Percentiles rank a stretch among this genome's conserved stretches.
phyloP scores from a whole-genome alignment of 768 basidiomycete genomes.

The Tylopilus sp. region DNA sequence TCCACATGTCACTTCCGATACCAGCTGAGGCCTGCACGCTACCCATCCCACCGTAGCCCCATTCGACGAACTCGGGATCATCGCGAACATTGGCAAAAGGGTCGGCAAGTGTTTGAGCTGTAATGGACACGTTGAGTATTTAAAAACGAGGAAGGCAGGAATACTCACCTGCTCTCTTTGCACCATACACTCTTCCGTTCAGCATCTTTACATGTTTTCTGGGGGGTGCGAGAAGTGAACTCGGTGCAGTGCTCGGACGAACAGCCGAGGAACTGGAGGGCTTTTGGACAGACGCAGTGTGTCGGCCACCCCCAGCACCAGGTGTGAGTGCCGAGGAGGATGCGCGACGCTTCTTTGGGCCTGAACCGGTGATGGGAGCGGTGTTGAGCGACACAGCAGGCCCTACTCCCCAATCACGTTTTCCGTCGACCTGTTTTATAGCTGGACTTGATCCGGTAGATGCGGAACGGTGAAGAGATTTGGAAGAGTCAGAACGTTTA shows the following conservation, averaged over 20 bases:
- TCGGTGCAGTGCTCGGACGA: slow-evolving; percentile 14
- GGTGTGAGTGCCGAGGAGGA: slow-evolving; percentile 21
- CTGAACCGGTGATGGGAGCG: not conserved
- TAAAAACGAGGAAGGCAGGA: not conserved
- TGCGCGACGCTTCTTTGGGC: slow-evolving; percentile 15
- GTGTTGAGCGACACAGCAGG: not conserved
- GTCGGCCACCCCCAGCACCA: slow-evolving; percentile 32
- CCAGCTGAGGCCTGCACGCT: slow-evolving; percentile 35
- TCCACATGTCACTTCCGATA: slow-evolving; percentile 29
- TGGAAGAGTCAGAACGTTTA: not conserved
- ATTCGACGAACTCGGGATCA: slow-evolving; percentile 84
- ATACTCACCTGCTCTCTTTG: slow-evolving; percentile 30
- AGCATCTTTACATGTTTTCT: slow-evolving; percentile 59
- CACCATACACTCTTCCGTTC: slow-evolving; percentile 84
- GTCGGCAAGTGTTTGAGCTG: slow-evolving; percentile 40
- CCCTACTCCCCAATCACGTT: slow-evolving; percentile 3
- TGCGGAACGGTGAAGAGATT: slow-evolving; percentile 15
- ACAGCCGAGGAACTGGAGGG: not conserved
- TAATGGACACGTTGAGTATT: not conserved
- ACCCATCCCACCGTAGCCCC: slow-evolving; percentile 90
- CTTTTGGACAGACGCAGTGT: slow-evolving; percentile 12
- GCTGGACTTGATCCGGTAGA: slow-evolving; percentile 18
- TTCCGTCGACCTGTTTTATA: not conserved
- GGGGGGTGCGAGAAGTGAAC: not conserved
- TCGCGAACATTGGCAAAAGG: slow-evolving; percentile 62